Conservation (phyloP, 2,329 filamentous ascomycete species). For the Gnomoniopsis sp. region DNA sequence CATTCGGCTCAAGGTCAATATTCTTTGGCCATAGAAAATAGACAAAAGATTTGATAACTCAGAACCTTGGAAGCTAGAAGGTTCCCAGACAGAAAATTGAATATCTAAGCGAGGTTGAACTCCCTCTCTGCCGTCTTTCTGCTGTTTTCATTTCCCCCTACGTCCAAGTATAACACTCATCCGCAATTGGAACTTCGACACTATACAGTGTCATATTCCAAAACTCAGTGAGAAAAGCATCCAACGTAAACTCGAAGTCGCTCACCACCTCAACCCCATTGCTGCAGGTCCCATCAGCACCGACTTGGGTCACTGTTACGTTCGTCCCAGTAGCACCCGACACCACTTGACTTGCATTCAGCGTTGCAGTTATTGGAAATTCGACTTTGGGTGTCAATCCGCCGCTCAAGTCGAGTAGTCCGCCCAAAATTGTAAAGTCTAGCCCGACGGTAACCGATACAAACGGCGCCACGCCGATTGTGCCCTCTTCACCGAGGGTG, state of each 20-base stretch:
- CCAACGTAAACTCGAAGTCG: constrained; percentile 25
- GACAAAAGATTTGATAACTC: no score
- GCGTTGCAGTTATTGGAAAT: constrained; percentile 24
- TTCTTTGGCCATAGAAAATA: no score
- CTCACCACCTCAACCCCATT: constrained; percentile 24
- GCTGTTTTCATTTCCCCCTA: neutral
- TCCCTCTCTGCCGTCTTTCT: neutral
- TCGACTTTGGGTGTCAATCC: constrained; percentile 25
- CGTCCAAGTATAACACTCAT: constrained; percentile 26
- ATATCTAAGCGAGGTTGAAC: no score
- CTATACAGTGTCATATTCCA: constrained; percentile 25
- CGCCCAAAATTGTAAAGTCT: constrained; percentile 23
- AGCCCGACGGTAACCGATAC: constrained; percentile 22
- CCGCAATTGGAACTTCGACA: constrained; percentile 24
- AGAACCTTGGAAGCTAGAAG: no score
- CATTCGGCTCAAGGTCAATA: no score
- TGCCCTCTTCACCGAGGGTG: constrained; percentile 21
- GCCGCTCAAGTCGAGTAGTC: constrained; percentile 24
- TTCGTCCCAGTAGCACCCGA: constrained; percentile 9
- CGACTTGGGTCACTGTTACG: constrained; percentile 10
- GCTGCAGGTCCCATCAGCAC: constrained; percentile 16
- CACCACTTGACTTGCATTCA: constrained; percentile 21
- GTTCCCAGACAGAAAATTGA: no score
- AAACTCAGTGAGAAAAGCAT: constrained; percentile 25
- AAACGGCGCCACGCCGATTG: constrained; percentile 23